Conservation (phyloP, 1,284 basidiomycete species). For the Fistulinella staudtii region DNA sequence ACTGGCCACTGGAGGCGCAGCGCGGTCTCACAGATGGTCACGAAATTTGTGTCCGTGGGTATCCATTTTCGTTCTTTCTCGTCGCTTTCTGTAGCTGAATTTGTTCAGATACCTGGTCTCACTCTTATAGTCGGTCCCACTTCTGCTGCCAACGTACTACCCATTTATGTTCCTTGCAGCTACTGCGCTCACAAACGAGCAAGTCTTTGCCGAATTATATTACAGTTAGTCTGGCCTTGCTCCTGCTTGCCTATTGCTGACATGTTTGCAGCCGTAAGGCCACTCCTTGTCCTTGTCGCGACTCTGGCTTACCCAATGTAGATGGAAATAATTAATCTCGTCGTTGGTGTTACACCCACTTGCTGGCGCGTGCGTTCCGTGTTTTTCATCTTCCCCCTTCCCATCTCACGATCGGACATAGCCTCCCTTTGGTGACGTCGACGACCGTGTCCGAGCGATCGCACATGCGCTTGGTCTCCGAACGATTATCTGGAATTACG, state of each 20-base stretch:
- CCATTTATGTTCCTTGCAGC: constrained; percentile 33
- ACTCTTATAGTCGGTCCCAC: constrained; percentile 43
- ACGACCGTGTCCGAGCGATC: constrained; percentile 70
- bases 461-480: constrained; percentile 56
- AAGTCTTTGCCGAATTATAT: constrained; percentile 79
- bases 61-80: not conserved
- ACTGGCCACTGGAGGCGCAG: constrained; percentile 69
- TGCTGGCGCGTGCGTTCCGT: constrained; percentile 53
- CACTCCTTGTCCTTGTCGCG: no score
- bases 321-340: constrained; percentile 51
- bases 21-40: constrained; percentile 63
- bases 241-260: not conserved
- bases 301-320: constrained; percentile 18
- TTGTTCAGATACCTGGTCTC: constrained; percentile 53
- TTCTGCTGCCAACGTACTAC: not conserved
- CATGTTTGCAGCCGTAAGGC: constrained; percentile 21
- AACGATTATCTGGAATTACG: constrained; percentile 64
- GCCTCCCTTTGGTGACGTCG: constrained; percentile 62
- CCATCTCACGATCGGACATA: constrained; percentile 15
- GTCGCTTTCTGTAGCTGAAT: constrained; percentile 1
- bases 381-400: not conserved
- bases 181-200: constrained; percentile 66
- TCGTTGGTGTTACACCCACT: constrained; percentile 60
- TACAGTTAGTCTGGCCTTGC: constrained; percentile 47
- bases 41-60: constrained; percentile 57